Evolutionary conservation across 2,329 filamentous ascomycete species (phyloP), one percentile per base, ranked within the genome.

Genomic region (Ceratocystiopsis minuta): DNA sequence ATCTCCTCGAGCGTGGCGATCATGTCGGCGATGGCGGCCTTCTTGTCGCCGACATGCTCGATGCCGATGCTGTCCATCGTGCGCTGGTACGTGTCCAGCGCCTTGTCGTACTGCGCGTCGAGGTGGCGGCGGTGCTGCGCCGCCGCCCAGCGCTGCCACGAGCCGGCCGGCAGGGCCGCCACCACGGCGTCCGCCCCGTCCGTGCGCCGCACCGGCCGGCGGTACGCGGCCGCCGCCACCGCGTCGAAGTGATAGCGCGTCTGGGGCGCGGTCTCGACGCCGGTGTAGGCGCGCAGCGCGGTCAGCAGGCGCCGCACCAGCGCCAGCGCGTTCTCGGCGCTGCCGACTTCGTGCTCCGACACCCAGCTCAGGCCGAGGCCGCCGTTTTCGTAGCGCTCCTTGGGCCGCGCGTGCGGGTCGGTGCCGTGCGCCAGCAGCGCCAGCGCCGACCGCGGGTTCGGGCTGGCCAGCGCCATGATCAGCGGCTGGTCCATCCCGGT

Each of bases 371-470:
- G 55, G 46, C 12, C 59, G 49, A 3, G 52, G 40, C 24, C 68
- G 51, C 6, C 16, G 1, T 66, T 44, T 2, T 54, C 43, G 34
- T 62, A 51, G 2, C 63, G 60, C 1, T 37, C 16, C 9, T 52
- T 54, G 0, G 70, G 69, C 34, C 84, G 50, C 0, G 66, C 65
- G 47, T 81, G 82, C 0, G 75, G 66, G 55, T 87, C 70, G 4
- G 70, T 79, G 2, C 80, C 81, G 15, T 61, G 61, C 15, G 70
- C 60, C 2, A 92, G 54, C 3, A 92, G 64, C 35, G 68, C 60
- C 4, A 72, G 51, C 1, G 72, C 73, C 6, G 75, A 53, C 1
- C 64, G 59, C 0, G 62, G 60, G 15, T 57, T 50, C 3, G n/a
- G 60, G 57, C 51, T 75, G 44, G 50, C 72, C 52, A 59, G 66